These are phyloP conservation scores for Podila clonocystis DNA, from an alignment of 192 early-diverging fungal genomes.

Conservation along the genomic window DNA sequence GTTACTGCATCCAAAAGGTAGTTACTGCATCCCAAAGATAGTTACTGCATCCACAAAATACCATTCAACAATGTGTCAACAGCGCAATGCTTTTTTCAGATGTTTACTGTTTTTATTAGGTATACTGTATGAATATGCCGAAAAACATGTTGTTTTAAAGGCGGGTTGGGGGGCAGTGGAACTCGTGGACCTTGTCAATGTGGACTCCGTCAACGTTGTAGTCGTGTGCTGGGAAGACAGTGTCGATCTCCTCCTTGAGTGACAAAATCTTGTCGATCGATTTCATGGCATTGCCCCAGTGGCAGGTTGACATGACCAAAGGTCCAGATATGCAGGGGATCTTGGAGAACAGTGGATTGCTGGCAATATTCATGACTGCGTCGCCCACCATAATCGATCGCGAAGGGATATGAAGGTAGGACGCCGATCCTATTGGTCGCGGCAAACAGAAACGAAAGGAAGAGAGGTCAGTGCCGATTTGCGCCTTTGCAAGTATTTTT, in stretches of 20 bases:
- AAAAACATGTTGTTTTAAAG: not conserved
- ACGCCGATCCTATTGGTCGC: constrained; percentile 38
- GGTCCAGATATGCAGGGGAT: constrained; percentile 29
- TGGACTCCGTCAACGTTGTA: constrained; percentile 35
- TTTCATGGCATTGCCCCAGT: constrained; percentile 35
- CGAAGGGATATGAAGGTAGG: constrained; percentile 46
- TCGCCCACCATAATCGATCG: constrained; percentile 51
- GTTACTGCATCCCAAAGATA: too few species aligned
- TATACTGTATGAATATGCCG: not conserved
- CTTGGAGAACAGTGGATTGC: constrained; percentile 31
- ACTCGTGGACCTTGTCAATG: constrained; percentile 47
- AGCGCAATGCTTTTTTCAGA: too few species aligned
- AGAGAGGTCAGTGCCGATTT: too few species aligned
- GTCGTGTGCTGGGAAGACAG: constrained; percentile 53
- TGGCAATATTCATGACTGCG: constrained; percentile 47
- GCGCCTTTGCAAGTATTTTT: too few species aligned
- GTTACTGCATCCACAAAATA: too few species aligned
- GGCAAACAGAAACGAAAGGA: too few species aligned
- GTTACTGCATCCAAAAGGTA: too few species aligned
- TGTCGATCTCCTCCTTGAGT: constrained; percentile 32
- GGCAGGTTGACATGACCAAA: constrained; percentile 29
- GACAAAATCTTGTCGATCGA: constrained; percentile 44
- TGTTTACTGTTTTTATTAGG: not conserved
- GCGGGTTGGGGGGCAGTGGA: constrained; percentile 9
- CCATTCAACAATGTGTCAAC: too few species aligned